Evolutionary conservation across 2,329 filamentous ascomycete species (phyloP).

Genomic region (Penicillium thymicola): DNA sequence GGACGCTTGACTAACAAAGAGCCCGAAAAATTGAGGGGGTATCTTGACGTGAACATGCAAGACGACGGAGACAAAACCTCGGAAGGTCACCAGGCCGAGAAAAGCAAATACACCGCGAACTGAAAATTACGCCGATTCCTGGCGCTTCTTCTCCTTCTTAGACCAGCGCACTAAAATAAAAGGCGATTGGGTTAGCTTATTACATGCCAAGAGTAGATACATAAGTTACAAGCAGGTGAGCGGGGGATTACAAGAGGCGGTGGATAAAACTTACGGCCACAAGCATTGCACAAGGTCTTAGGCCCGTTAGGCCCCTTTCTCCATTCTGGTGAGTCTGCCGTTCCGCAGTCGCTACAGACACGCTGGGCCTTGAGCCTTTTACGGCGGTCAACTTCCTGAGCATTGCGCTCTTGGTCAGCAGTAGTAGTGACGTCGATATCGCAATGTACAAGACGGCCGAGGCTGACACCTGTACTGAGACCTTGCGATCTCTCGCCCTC

Average conservation of each 20-base stretch:
- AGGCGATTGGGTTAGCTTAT: background rate
- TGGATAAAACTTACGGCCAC: conserved; percentile 62
- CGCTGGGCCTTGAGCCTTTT: conserved; percentile 93
- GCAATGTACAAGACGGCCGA: conserved; percentile 75
- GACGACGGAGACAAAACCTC: background rate
- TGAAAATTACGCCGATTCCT: conserved; percentile 21
- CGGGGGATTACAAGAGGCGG: background rate
- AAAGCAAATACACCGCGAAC: conserved; percentile 4
- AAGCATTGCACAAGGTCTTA: conserved; percentile 94
- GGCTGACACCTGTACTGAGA: conserved; percentile 80
- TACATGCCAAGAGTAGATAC: background rate
- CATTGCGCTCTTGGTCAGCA: conserved; percentile 60
- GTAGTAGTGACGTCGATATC: conserved; percentile 81
- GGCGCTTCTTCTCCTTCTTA: conserved; percentile 73
- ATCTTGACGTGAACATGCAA: conserved; percentile 14
- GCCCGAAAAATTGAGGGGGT: conserved; percentile 5
- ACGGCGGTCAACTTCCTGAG: conserved; percentile 66
- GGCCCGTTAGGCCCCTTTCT: conserved; percentile 88
- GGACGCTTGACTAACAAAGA: background rate
- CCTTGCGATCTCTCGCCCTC: conserved; percentile 86
- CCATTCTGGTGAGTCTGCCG: conserved; percentile 92
- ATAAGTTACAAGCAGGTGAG: background rate
- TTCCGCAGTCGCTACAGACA: conserved; percentile 93
- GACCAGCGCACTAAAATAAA: conserved; percentile 52
- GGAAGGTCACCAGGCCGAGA: background rate